Evolutionary conservation across 371 early-diverging fungal species (phyloP).

Genomic region (Haplosporangium sp.): DNA sequence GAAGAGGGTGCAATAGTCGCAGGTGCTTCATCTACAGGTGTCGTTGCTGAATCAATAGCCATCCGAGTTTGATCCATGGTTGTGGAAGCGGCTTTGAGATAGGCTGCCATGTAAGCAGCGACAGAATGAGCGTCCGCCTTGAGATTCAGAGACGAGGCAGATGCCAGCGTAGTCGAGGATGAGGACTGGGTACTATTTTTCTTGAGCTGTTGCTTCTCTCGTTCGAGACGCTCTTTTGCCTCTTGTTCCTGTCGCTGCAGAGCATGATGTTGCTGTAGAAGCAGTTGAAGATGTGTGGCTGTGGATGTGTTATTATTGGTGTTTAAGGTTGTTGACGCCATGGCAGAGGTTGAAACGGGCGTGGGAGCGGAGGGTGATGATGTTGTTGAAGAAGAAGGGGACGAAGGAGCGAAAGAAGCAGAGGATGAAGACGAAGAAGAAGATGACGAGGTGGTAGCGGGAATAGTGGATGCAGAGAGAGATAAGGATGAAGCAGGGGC

Average conservation of each 20-base stretch:
- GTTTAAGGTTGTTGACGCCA: no score
- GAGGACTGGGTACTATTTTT: background rate
- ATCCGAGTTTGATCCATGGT: conserved; percentile 16
- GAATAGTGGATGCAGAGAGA: conserved; percentile 7
- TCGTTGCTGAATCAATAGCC: conserved; percentile 31
- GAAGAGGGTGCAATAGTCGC: conserved; percentile 35
- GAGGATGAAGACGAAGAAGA: conserved; percentile 7
- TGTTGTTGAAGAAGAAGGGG: conserved; percentile 5
- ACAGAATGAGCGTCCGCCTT: conserved; percentile 45
- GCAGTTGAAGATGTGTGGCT: conserved; percentile 39
- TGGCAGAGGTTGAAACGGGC: conserved; percentile 1
- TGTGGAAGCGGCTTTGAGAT: conserved; percentile 26
- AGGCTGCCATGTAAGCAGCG: conserved; percentile 52
- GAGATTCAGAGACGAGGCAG: conserved; percentile 11
- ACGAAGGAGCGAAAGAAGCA: background rate
- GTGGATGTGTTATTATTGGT: conserved; percentile 6
- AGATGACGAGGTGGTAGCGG: background rate
- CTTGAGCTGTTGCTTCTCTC: conserved; percentile 19
- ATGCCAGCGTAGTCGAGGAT: conserved; percentile 7
- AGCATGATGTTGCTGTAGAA: conserved; percentile 53
- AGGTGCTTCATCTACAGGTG: conserved; percentile 13
- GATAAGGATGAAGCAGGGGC: conserved; percentile 8
- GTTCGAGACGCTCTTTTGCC: conserved; percentile 19
- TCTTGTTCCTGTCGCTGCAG: conserved; percentile 45
- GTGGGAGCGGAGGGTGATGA: conserved; percentile 9